phyloP scores from a whole-genome alignment of 371 early-diverging fungal species.

The Basidiobolus meristosporus region DNA sequence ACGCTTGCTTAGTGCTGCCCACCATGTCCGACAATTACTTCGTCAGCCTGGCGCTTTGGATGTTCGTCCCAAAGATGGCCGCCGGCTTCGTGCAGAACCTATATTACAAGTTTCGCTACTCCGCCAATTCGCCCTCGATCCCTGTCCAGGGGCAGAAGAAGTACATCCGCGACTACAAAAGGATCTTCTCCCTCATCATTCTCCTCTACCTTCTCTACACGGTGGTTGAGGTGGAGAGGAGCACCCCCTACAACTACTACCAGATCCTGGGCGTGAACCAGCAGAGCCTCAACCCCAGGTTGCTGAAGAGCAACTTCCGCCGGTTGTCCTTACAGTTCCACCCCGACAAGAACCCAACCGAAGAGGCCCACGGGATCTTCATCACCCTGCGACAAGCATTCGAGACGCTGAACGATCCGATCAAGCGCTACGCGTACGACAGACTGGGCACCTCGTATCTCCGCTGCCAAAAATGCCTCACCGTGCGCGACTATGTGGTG shows the following conservation, averaged over 20 bases:
- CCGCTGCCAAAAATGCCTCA: constrained; percentile 17
- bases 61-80: constrained; percentile 13
- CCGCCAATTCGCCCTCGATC: constrained; percentile 10
- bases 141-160: constrained; percentile 13
- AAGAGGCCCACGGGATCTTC: constrained; percentile 19
- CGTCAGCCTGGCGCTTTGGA: constrained; percentile 10
- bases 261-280: constrained; percentile 13
- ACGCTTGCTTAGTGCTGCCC: too few species aligned
- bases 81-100: constrained; percentile 16
- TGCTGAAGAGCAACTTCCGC: constrained; percentile 29
- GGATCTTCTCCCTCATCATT: constrained; percentile 21
- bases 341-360: constrained; percentile 28
- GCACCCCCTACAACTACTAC: constrained; percentile 19
- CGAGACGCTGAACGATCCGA: constrained; percentile 32
- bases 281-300: constrained; percentile 13
- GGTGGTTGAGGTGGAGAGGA: constrained; percentile 19
- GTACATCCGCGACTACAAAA: constrained; percentile 12
- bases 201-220: constrained; percentile 24
- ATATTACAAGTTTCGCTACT: constrained; percentile 15
- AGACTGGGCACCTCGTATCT: neutral
- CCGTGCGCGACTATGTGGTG: constrained; percentile 16
- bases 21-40: too few species aligned
- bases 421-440: constrained; percentile 32
- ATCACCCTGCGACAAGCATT: constrained; percentile 33
- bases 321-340: constrained; percentile 35